Conservation (phyloP, 176 grass and related monocot genomes). For the Aegilops tauschii region DNA sequence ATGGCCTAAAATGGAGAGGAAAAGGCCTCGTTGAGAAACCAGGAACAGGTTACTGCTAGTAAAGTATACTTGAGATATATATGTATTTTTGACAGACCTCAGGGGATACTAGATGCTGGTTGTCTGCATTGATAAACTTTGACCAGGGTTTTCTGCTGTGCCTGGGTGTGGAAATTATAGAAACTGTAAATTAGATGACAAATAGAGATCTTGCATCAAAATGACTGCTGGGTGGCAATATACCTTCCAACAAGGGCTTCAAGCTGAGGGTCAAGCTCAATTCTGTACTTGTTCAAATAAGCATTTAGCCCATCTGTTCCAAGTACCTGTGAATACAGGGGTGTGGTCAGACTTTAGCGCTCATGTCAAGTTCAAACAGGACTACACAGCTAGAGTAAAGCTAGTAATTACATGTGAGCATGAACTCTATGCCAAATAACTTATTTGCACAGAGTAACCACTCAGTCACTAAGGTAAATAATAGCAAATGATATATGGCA, state of each 20-base stretch:
- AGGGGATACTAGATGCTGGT: constrained; percentile 87
- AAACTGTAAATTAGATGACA: constrained; percentile 15
- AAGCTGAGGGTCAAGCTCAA: constrained; percentile 93
- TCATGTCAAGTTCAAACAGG: neutral
- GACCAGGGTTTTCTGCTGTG: constrained; percentile 93
- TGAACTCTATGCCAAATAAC: neutral
- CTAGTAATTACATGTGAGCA: neutral
- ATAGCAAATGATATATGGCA: neutral
- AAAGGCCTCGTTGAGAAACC: neutral
- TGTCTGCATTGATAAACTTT: constrained; percentile 91
- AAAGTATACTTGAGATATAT: neutral
- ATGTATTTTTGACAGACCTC: constrained; percentile 48
- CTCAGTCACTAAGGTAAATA: neutral
- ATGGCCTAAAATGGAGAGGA: constrained; percentile 57
- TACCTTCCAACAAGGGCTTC: constrained; percentile 98
- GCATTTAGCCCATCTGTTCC: constrained; percentile 83
- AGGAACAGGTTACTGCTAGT: neutral
- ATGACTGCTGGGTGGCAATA: neutral
- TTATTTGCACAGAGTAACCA: neutral
- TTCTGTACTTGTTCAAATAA: constrained; percentile 87
- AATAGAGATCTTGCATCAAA: neutral
- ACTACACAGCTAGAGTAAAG: neutral
- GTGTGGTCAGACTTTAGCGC: neutral
- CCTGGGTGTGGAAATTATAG: constrained; percentile 34
- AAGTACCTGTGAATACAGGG: constrained; percentile 50